Base-by-base conservation (phyloP, 768 basidiomycete species). In the Rhodosporidiobolus odoratus region DNA sequence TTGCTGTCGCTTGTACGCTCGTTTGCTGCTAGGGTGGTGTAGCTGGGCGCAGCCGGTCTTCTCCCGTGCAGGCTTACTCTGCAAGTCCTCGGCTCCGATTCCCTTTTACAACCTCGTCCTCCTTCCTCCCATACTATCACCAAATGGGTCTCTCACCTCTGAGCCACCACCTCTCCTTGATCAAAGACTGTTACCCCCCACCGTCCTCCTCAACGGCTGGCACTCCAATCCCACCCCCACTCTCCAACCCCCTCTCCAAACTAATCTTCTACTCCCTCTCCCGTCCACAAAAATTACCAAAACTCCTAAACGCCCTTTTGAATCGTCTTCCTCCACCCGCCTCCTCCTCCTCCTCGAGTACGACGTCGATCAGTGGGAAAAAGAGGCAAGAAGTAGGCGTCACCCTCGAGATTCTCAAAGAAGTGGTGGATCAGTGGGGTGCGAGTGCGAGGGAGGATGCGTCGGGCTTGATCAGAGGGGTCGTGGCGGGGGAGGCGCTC, bases 231-330 rank as follows among this genome's bases (percentile, higher is more conserved):
- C 68, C 72, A 0, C 23, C 52, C 12, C 72, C 72, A 6, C 52
- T 62, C 41, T 64, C 63, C 21, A 75, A 75, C 48, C 56, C 60
- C 1, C 63, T 72, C 64, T 54, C 54, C 25, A 71, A 72, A 52
- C 67, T 75, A 41, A 59, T 56, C 30, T 72, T 72, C 70, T 75
- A 75, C 58, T 63, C 67, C 54, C 67, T 67, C 7, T 32, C 53
- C 38, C 74, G 74, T 27, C 74, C 74, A 6, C 54, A 68, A n/a
- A 75, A 75, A 54, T 53, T 66, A 30, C 70, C 74, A 34, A 75
- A 75, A 61, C 70, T 75, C 35, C 21, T 68, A 27, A 43, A 50
- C 13, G 60, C 58, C 63, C 32, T 75, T 30, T 40, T 64, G 25
- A 65, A 72, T 16, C 66, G 74, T 23, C 52, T 53, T 37, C 53